Percentiles rank a stretch among this genome's conserved stretches.
Conservation (phyloP, 208 protist species). For the Trypanosoma cruzi region DNA sequence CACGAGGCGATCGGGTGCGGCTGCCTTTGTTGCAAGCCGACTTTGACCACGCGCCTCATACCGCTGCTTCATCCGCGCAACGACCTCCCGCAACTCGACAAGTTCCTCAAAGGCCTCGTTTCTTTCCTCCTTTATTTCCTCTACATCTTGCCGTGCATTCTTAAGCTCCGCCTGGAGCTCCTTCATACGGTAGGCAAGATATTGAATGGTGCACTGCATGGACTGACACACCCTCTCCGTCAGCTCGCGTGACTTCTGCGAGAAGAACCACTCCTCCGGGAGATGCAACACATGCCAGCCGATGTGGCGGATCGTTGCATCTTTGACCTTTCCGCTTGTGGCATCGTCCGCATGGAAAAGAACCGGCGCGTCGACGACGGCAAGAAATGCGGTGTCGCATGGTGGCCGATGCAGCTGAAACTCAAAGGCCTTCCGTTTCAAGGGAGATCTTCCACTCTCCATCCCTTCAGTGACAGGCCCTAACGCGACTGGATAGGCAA, state of each 20-base stretch:
- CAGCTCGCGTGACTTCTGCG: conserved; percentile 30
- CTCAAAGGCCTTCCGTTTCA: conserved; percentile 48
- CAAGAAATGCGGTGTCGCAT: conserved; percentile 70
- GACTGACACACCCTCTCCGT: conserved; percentile 40
- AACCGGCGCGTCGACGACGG: conserved; percentile 61
- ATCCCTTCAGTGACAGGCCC: background rate
- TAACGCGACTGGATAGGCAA: background rate
- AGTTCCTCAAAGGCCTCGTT: conserved; percentile 69
- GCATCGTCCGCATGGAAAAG: conserved; percentile 56
- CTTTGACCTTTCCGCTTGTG: conserved; percentile 36
- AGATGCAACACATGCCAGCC: conserved; percentile 59
- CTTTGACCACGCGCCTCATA: background rate
- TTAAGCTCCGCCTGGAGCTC: conserved; percentile 4
- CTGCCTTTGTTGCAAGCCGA: background rate
- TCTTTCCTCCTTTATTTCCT: conserved; percentile 38
- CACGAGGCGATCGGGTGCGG: background rate
- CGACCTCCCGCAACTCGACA: conserved; percentile 53
- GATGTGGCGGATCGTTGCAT: conserved; percentile 68
- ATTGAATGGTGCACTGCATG: conserved; percentile 87
- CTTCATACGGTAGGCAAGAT: conserved; percentile 37
- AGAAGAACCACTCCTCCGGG: conserved; percentile 72
- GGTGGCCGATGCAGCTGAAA: conserved; percentile 58
- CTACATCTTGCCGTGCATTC: conserved; percentile 24
- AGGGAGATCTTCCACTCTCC: background rate
- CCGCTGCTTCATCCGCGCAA: conserved; percentile 19